Base-by-base conservation (phyloP, 2,329 filamentous ascomycete species). In the Colletotrichum eremochloae region DNA sequence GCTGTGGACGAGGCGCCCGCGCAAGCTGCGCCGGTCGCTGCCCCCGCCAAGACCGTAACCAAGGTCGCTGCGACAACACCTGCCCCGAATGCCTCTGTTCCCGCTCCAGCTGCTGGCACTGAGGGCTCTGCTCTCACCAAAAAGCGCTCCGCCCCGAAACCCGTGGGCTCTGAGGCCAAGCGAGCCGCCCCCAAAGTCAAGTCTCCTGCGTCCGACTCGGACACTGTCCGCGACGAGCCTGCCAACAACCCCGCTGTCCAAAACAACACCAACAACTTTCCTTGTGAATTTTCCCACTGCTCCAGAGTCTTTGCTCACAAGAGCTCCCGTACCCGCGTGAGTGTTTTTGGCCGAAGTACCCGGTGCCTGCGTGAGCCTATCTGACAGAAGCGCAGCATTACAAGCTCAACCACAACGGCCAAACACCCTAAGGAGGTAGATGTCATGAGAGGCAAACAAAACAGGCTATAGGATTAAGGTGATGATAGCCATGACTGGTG, bases 1-100 rank as follows among this genome's bases (percentile, higher is more conserved):
- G 46, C 12, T 0, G 15, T 1, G 3, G 14, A 11, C 5, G 11
- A 36, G 15, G 14, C 33, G 15, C 3, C 2, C 0, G 14, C 1
- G 1, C 7, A 24, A 24, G 44, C n/a, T 33, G 15, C 2, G n/a
- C 12, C n/a, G 7, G 1, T 14, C 1, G n/a, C 5, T 3, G 24
- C n/a, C 20, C 12, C 12, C 7, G 20, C 15, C 20, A 5, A 6
- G 4, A 2, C 9, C 29, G 31, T 3, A 4, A 5, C 18, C 53
- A 42, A 42, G 42, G 15, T 7, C 15, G 15, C 42, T 20, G 15
- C 15, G 6, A 44, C 18, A 55, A 36, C 52, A 2, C 5, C 31
- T 5, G 5, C 33, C 9, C 11, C 60, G 1, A 52, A 38, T 14
- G 44, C 14, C 14, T 40, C 46, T 20, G 20, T n/a, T 1, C 24